Base-by-base conservation (phyloP, 176 grass and related monocot species). In the Raddia guianensis region DNA sequence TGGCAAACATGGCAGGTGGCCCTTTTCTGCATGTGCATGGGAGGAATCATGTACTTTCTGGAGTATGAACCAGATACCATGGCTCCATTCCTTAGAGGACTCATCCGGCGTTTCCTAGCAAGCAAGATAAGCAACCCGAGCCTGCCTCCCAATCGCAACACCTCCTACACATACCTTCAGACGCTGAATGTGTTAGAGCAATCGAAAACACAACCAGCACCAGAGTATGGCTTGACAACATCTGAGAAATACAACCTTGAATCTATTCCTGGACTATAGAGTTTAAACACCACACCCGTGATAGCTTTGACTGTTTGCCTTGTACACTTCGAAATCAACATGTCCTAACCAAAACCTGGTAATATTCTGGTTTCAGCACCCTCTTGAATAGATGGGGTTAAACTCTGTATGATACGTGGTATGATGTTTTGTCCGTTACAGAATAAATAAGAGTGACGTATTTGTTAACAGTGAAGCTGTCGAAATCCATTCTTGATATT, bases 31-130 rank as follows among this genome's bases (percentile, higher is more conserved):
- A 37, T 93, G 71, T 99, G 93, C 87, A 99, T 90, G 92, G 96
- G 96, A 73, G 96, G 96, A 78, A 93, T 93, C 49, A 95, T 99
- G 96, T 99, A 95, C 54, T 99, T 91, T 86, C 84, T 99, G 75
- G 96, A 99, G 80, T 88, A 95, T 9, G 93, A 99, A 57, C 96
- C 93, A 32, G 93, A 99, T 9, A 99, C 96, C 12, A 95, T 99
- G 96, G 96, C 96, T 82, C 96, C 96, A 68, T 95, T 99, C 85
- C 92, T 99, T 34, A 86, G 89, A 77, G 89, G 96, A 46, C 90
- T 99, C 49, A 95, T 99, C 78, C 85, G 93, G 42, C 83, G 96
- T 11, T 99, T 99, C 79, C 89, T 99, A 42, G 93, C 90, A 20
- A 95, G 92, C 87, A 99, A 94, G 80, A 95, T 99, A 85, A 99